Evolutionary conservation across 352 stramenopile genomes (phyloP).

Genomic region (Phytophthora constricta): DNA sequence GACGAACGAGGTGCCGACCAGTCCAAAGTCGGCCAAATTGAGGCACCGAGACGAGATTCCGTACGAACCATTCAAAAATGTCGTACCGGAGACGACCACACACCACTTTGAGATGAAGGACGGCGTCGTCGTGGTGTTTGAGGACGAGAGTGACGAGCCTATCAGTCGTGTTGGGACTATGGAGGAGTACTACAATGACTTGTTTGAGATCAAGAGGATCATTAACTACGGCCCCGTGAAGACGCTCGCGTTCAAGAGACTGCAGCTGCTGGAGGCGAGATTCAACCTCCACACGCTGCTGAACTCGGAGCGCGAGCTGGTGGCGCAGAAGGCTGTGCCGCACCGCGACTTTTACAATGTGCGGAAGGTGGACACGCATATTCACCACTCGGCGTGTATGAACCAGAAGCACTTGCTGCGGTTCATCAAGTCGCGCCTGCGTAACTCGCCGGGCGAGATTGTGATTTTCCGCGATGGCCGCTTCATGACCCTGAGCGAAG

Average conservation of each 20-base stretch:
- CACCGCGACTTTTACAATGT: constrained; percentile 99
- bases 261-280: constrained; percentile 89
- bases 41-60: constrained; percentile 77
- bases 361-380: constrained; percentile 98
- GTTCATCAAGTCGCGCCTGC: constrained; percentile 89
- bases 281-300: constrained; percentile 98
- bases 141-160: constrained; percentile 36
- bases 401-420: constrained; percentile 96
- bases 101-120: constrained; percentile 66
- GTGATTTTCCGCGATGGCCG: constrained; percentile 96
- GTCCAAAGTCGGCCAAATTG: constrained; percentile 51
- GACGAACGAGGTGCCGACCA: constrained; percentile 33
- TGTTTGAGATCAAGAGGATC: constrained; percentile 87
- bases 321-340: constrained; percentile 95
- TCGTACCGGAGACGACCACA: constrained; percentile 49
- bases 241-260: constrained; percentile 85
- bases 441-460: constrained; percentile 89
- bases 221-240: constrained; percentile 90
- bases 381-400: constrained; percentile 97
- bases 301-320: constrained; percentile 95
- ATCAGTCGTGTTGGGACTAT: constrained; percentile 52
- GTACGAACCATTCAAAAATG: constrained; percentile 64
- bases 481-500: constrained; percentile 96
- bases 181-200: constrained; percentile 75
- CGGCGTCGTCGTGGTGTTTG: constrained; percentile 64